Conservation (phyloP, 352 stramenopile species). For the Phytophthora syringae region DNA sequence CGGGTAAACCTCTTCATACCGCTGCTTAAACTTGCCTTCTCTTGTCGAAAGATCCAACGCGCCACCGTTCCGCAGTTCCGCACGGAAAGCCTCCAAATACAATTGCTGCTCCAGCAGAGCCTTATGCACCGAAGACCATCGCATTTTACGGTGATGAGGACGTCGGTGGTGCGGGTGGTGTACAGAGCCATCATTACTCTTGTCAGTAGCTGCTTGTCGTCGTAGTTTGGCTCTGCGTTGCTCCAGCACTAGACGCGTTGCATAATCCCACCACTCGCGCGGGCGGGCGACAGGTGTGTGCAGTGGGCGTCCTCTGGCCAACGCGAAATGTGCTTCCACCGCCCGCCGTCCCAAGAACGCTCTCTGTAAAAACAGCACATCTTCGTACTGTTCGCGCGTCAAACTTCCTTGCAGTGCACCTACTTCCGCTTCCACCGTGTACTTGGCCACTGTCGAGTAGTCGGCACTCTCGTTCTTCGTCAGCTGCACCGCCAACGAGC, state of each 20-base stretch:
- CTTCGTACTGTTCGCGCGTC: conserved; percentile 83
- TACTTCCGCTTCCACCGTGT: conserved; percentile 62
- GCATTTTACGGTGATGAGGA: conserved; percentile 41
- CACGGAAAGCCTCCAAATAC: conserved; percentile 67
- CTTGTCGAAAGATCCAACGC: conserved; percentile 49
- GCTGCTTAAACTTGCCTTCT: conserved; percentile 46
- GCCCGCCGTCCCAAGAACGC: conserved; percentile 66
- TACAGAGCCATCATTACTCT: not conserved
- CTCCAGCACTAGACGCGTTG: conserved; percentile 49
- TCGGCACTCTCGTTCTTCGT: conserved; percentile 85
- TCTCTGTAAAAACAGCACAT: conserved; percentile 75
- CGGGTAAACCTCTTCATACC: conserved; percentile 71
- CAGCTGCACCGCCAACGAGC: conserved; percentile 60
- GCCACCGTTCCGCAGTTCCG: conserved; percentile 50
- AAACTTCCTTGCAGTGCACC: conserved; percentile 55
- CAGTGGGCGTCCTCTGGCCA: conserved; percentile 62
- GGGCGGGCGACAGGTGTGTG: conserved; percentile 45
- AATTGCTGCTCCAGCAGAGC: conserved; percentile 56
- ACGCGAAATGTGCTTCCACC: conserved; percentile 75
- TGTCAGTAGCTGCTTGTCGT: conserved; percentile 6
- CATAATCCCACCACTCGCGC: conserved; percentile 84
- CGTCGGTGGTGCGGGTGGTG: conserved; percentile 14
- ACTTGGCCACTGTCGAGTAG: conserved; percentile 73
- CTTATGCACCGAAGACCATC: conserved; percentile 68
- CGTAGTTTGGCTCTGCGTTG: conserved; percentile 40